Conservation (phyloP, 192 early-diverging fungal genomes). For the Dissophora ornata region DNA sequence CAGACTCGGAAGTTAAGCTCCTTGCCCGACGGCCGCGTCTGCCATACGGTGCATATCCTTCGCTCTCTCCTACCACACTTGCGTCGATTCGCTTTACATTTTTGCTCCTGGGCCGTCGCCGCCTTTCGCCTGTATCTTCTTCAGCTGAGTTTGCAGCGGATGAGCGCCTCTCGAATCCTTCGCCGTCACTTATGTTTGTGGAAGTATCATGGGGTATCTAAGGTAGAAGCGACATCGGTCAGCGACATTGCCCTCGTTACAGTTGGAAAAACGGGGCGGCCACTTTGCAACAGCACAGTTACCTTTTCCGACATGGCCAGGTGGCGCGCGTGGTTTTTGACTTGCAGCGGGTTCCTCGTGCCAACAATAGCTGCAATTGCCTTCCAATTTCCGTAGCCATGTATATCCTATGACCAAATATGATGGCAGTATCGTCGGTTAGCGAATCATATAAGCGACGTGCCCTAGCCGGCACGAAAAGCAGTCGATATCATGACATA, state of each 20-base stretch:
- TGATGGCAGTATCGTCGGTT: not conserved
- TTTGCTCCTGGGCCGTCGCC: conserved; percentile 32
- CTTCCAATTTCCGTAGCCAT: conserved; percentile 71
- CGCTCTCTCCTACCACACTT: conserved; percentile 15
- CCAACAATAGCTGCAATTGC: conserved; percentile 60
- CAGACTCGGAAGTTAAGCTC: conserved; percentile 47
- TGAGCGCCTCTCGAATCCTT: conserved; percentile 39
- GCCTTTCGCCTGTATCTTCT: conserved; percentile 5
- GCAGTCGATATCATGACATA: conserved; percentile 35
- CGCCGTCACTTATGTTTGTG: conserved; percentile 52
- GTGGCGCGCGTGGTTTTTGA: conserved; percentile 73
- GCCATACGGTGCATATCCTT: conserved; percentile 24
- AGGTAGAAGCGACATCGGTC: not conserved
- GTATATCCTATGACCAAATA: conserved; percentile 45
- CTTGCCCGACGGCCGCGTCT: conserved; percentile 35
- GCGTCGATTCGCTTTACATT: conserved; percentile 43
- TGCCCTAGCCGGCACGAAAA: too few species aligned
- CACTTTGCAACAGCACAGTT: not conserved
- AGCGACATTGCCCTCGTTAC: not conserved
- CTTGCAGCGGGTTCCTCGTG: conserved; percentile 68
- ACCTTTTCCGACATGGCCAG: conserved; percentile 58
- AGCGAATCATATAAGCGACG: too few species aligned
- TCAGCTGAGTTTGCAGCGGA: conserved; percentile 45
- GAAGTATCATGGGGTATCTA: conserved; percentile 42
- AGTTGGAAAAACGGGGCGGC: not conserved